Evolutionary conservation across 176 grass and related monocot genomes (phyloP).

Genomic region (Echinochloa phyllopogon): DNA sequence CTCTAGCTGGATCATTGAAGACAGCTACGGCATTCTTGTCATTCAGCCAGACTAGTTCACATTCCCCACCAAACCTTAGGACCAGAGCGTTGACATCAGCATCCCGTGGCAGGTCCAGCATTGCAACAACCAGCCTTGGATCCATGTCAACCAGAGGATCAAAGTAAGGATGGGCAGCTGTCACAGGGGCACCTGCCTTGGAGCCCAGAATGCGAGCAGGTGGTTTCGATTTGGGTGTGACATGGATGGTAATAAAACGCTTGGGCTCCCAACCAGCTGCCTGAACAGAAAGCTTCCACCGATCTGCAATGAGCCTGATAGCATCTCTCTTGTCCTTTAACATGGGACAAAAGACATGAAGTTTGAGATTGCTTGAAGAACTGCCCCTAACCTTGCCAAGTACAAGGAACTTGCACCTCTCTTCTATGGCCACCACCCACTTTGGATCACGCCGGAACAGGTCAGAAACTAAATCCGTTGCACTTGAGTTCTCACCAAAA

Average conservation of each 20-base stretch:
- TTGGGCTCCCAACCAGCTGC: slow-evolving; percentile 83
- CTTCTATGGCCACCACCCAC: slow-evolving; percentile 89
- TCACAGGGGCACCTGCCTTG: slow-evolving; percentile 60
- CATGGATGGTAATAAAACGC: slow-evolving; percentile 80
- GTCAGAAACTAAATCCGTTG: slow-evolving; percentile 65
- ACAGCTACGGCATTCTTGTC: slow-evolving; percentile 87
- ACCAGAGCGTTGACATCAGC: slow-evolving; percentile 93
- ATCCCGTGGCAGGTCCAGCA: slow-evolving; percentile 87
- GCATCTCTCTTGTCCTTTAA: slow-evolving; percentile 85
- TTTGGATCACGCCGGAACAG: slow-evolving; percentile 82
- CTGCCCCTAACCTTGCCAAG: slow-evolving; percentile 76
- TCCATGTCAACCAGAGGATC: slow-evolving; percentile 91
- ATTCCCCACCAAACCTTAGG: slow-evolving; percentile 92
- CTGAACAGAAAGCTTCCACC: slow-evolving; percentile 94
- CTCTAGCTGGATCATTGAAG: slow-evolving; percentile 82
- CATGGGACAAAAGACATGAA: slow-evolving; percentile 88
- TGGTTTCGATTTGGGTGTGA: slow-evolving; percentile 75
- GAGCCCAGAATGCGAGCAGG: slow-evolving; percentile 78
- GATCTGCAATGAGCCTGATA: slow-evolving; percentile 73
- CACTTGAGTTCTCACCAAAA: slow-evolving; percentile 72
- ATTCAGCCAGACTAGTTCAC: slow-evolving; percentile 94
- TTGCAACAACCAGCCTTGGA: slow-evolving; percentile 81
- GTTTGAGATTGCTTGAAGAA: slow-evolving; percentile 58
- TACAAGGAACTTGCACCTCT: slow-evolving; percentile 91
- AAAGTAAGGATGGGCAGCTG: slow-evolving; percentile 57